These are phyloP conservation scores for Cryptosporidium ubiquitum DNA, from an alignment of 169 alveolate genomes.

Conservation along the genomic window DNA sequence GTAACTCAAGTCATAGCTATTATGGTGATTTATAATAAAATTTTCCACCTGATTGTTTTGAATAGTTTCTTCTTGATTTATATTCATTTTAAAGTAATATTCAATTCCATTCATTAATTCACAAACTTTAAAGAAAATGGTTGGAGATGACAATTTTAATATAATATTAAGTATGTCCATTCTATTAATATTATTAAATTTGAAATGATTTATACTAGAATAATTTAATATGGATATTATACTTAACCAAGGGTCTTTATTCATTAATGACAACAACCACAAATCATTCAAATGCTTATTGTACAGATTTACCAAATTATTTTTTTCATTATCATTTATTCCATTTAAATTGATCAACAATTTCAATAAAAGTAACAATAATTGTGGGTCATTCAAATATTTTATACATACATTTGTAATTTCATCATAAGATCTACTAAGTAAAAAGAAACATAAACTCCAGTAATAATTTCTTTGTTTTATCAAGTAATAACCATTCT, in stretches of 20 bases:
- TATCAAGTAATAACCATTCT: slow-evolving; percentile 62
- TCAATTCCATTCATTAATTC: neutral
- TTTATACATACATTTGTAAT: slow-evolving; percentile 35
- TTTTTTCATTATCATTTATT: neutral
- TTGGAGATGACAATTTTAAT: slow-evolving; percentile 21
- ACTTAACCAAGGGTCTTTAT: slow-evolving; percentile 52
- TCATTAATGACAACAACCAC: slow-evolving; percentile 10
- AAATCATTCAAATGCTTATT: slow-evolving; percentile 12
- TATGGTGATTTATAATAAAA: neutral
- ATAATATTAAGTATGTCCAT: slow-evolving; percentile 3
- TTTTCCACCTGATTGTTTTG: neutral
- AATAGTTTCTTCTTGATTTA: neutral
- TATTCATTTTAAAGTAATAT: slow-evolving; percentile 4
- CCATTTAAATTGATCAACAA: neutral
- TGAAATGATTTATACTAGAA: neutral
- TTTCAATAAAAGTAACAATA: slow-evolving; percentile 15
- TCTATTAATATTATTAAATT: neutral
- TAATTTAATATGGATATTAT: slow-evolving; percentile 42
- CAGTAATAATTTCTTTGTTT: slow-evolving; percentile 47
- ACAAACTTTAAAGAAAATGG: slow-evolving; percentile 12
- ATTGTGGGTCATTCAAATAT: slow-evolving; percentile 64
- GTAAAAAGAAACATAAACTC: slow-evolving; percentile 55
- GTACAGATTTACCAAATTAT: neutral
- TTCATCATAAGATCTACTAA: slow-evolving; percentile 42
- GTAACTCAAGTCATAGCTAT: slow-evolving; percentile 29